Evolutionary conservation across 805 yeast genomes (phyloP), one percentile per base, ranked within the genome.

Genomic region (Deakozyma indianensis): DNA sequence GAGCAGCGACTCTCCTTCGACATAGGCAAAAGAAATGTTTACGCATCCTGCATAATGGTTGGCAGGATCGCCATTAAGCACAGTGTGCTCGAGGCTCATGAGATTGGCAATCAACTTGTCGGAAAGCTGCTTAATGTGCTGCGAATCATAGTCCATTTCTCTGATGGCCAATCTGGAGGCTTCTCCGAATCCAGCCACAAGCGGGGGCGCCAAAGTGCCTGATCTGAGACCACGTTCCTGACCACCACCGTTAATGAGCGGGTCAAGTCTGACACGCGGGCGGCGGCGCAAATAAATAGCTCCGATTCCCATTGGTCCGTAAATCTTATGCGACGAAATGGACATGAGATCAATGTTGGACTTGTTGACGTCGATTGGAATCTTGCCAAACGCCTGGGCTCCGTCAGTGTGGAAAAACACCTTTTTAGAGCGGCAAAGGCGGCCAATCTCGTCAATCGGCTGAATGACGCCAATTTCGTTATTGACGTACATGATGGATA

Each of bases 251-350:
- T 87, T 82, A 54, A 92, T 83, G 46, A 92, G 70, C 21, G 98
- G 96, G 52, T 88, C 96, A 50, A 92, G 62, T 74, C 98, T 83
- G 43, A 92, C 98, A 67, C 98, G 80, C 51, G 98, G 98, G 66
- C 98, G 81, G 73, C 98, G 83, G 68, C 98, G 80, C 35, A 92
- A 90, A 59, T 74, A 92, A 54, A 88, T 71, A 7, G 98, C 98
- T 57, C 98, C 98, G 49, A 87, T 76, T 51, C 98, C 98, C 76
- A 81, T 92, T 54, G 98, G 98, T 3, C 98, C 98, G 65, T 92
- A 92, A 51, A 92, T 80, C 68, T 92, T 92, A 67, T 92, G 98
- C 1, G 95, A 88, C 1, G 96, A 85, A 50, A 92, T 83, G 21
- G 96, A 86, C 80, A 92, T 70, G 53, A 90, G 67, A 64, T 92